Conservation (phyloP, 257 asterid genomes). For the Solanum chaucha region DNA sequence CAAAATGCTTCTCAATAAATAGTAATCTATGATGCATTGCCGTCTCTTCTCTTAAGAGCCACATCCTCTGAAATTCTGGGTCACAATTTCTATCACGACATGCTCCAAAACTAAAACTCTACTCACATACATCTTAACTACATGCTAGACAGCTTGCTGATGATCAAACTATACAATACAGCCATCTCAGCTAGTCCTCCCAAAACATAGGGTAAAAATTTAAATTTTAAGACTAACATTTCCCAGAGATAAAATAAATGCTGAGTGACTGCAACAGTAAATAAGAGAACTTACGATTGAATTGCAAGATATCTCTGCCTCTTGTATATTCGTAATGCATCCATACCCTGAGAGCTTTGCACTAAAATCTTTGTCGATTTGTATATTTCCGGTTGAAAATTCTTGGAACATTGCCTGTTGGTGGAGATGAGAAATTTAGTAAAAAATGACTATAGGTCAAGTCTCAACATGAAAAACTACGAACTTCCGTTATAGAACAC, state of each 20-base stretch:
- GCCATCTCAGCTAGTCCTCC: background rate
- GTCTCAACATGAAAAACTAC: background rate
- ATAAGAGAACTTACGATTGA: conserved; percentile 28
- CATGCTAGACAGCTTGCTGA: background rate
- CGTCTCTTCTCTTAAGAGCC: background rate
- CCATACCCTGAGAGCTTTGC: conserved; percentile 96
- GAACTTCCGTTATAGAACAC: background rate
- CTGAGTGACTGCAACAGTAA: background rate
- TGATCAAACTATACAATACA: background rate
- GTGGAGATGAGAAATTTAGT: background rate
- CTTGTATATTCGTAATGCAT: conserved; percentile 69
- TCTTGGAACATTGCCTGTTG: conserved; percentile 94
- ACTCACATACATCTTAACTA: background rate
- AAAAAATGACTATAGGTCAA: background rate
- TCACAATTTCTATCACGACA: background rate
- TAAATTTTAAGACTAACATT: background rate
- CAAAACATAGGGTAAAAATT: background rate
- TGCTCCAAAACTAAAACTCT: background rate
- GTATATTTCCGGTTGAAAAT: conserved; percentile 77
- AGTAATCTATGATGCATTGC: background rate
- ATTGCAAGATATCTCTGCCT: conserved; percentile 59
- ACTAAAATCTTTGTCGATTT: conserved; percentile 92
- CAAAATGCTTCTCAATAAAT: background rate
- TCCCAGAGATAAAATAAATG: background rate
- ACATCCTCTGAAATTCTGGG: background rate